Base-by-base conservation (phyloP, 208 protist genomes). In the Leishmania major region DNA sequence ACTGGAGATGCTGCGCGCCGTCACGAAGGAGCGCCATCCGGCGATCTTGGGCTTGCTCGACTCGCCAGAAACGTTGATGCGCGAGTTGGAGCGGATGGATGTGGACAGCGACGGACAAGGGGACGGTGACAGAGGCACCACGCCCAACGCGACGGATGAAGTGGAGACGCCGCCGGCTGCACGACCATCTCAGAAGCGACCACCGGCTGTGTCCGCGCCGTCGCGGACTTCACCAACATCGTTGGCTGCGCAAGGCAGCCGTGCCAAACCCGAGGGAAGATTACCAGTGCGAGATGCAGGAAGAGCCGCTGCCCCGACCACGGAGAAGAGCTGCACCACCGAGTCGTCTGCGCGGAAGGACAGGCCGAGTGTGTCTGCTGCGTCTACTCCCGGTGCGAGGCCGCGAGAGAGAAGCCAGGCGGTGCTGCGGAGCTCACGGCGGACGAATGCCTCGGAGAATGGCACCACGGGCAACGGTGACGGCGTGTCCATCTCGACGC, bases 1-100 rank as follows among this genome's bases (percentile, higher is more conserved):
- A 62, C 78, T 87, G 25, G 87, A 86, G 66, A 43, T 83, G 69
- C 79, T 89, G 73, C 78, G 83, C 67, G 82, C 78, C 4, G 76
- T 80, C 40, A 80, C 78, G 1, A n/a, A 79, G 35, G 69, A 82
- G 75, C 67, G 74, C 5, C 78, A 80, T 57, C 64, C 83, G 4
- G 78, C 80, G 64, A 80, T 81, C 37, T 71, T 80, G 4, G 74
- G 79, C 0, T 62, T 83, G 55, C 78, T 86, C 22, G 67, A 82
- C 73, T 75, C 53, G n/a, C 73, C 83, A 7, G 75, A 83, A 8
- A 22, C 59, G 40, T 67, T 83, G 10, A 76, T 79, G 25, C 78
- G 78, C 7, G 83, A 64, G 66, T 6, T 77, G 57, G 67, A 70
- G 53, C 71, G 62, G 62, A 75, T 80, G 19, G 72, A 80, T 15